Base-by-base conservation (phyloP, 352 stramenopile species). In the Pythium guiyangense region DNA sequence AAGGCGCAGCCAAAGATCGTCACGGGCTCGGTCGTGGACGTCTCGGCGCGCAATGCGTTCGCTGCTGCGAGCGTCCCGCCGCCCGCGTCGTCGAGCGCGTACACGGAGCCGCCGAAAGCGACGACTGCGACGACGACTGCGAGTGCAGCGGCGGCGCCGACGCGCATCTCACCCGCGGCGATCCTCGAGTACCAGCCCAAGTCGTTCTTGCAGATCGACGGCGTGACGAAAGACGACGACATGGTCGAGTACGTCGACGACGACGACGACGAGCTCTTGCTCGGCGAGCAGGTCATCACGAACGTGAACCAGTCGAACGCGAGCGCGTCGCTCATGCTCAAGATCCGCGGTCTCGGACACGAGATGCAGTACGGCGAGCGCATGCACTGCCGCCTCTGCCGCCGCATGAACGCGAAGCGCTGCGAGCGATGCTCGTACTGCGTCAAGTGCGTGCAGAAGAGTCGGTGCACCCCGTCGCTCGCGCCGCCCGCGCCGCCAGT, bases 151-250 rank as follows among this genome's bases (percentile, higher is more conserved):
- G 58, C 48, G 34, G 52, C 59, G 2, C 8, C 58, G 0, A 63
- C 54, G 15, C 63, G 51, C 17, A 55, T 73, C 35, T 66, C 65
- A 6, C 67, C 72, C 0, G 55, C 70, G 8, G 74, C 77, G 1
- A 59, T 92, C 47, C 55, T 92, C 43, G 64, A 83, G 57, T 92
- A 92, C 57, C 83, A 92, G 67, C 67, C 76, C 6, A 92, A 92
- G 59, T 75, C 71, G 14, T 92, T 92, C 44, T 26, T 92, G 44
- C 73, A 86, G 29, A 70, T 67, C 48, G 77, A 87, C 40, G 55
- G 42, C 22, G 48, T 50, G 4, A n/a, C 62, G 20, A 63, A 77
- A 15, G 75, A 88, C 49, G 79, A 88, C 34, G 79, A 85, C 37
- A 60, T 81, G 31, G 59, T 76, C 52, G 79, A 90, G 52, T 86